Base-by-base conservation (phyloP, 108 stramenopile genomes). In the Nitzschia palea region DNA sequence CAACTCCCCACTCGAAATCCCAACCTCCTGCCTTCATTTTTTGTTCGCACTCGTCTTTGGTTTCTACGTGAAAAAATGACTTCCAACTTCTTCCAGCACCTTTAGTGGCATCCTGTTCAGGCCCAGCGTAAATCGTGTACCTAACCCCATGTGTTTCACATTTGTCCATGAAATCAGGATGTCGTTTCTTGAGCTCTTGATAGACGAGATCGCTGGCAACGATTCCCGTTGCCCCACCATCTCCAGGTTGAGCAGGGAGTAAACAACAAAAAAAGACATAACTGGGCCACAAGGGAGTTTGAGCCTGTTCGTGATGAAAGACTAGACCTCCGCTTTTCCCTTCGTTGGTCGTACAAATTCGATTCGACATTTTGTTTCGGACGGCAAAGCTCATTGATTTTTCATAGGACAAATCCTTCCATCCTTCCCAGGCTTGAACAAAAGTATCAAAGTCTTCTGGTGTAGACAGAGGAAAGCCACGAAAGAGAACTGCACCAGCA, bases 261-360 rank as follows among this genome's bases (percentile, higher is more conserved):
- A 50, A 30, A 47, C 71, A 72, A 33, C 73, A 73, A 52, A 73
- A 73, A 51, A 73, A 73, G 34, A 73, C 65, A 52, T 73, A 48
- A 32, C 65, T 66, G 45, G 73, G 73, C 73, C 73, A 73, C n/a
- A 65, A 44, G 1, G 73, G 73, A 9, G 73, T 73, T 56, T 73
- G 73, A 0, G 73, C 73, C 43, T 73, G 73, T 37, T 73, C 73
- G 44, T 73, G 73, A 51, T 73, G 73, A 60, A 73, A 73, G n/a
- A 66, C 73, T 22, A 73, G 53, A 9, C 65, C 65, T 29, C 73
- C 73, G 14, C 51, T 67, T 60, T 73, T 73, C 5, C 73, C 73
- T 60, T 73, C 73, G 40, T 73, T 73, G 29, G 73, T 73, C 0
- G 73, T 73, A 28, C 73, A 73, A 57, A 73, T 73, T 2, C 73